Evolutionary conservation across 805 yeast species (phyloP), one percentile per base, ranked within the genome.

Genomic region (Deakozyma indianensis): DNA sequence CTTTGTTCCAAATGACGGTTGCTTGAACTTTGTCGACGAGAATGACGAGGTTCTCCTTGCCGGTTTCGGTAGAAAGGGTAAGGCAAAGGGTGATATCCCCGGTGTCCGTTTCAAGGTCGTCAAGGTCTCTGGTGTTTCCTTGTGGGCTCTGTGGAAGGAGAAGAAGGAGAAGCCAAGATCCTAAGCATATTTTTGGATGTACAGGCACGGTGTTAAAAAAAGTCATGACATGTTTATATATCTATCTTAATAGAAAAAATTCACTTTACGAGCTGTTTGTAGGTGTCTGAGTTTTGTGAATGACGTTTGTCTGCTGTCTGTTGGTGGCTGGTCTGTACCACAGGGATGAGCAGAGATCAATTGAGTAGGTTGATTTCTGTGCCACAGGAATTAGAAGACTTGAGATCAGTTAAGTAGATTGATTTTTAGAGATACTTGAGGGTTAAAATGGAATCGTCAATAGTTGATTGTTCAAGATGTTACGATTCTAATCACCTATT

Each of bases 61-160:
- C 67, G 99, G 99, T 81, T 92, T 92, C 87, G 99, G 99, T 86
- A 87, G 97, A 79, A 92, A 95, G 82, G 98, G 98, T 80, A 92
- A 92, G 82, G 98, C 98, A 73, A 92, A 92, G 94, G 98, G 99
- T 81, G 99, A 92, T 88, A 90, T 92, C 69, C 98, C 98, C 74
- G 99, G 99, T 86, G 99, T 92, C 70, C 92, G 99, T 84, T 92
- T 92, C 87, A 92, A 92, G 85, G 99, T 92, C 71, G 99, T 92
- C 71, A 92, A 92, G 81, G 99, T 92, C 64, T 85, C 98, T 64
- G 98, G 98, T 84, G 98, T 94, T 67, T 92, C 98, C 64, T 81
- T 92, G 74, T 80, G 88, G 71, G 98, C 99, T 71, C 82, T 92
- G 74, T 92, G 96, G 96, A 92, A 90, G 81, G 98, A 94, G 81